Conservation (phyloP, 495 filamentous ascomycete species). For the Penicillium atrosanguineum region DNA sequence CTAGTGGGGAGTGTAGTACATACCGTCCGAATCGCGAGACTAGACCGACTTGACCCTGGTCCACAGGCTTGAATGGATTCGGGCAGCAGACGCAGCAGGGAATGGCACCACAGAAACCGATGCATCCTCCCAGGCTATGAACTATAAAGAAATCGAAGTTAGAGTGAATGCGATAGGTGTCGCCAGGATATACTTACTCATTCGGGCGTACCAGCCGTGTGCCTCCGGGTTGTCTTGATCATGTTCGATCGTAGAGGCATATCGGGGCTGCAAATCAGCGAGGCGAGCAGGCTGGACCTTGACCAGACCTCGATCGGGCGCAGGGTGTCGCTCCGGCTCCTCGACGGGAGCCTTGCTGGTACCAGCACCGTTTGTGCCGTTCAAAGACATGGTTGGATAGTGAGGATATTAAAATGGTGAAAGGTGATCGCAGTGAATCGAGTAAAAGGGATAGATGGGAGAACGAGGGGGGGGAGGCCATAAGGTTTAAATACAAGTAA, state of each 20-base stretch:
- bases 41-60: conserved; percentile 89
- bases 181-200: conserved; percentile 58
- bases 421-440: not conserved
- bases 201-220: conserved; percentile 86
- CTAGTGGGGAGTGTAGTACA: conserved; percentile 9
- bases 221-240: conserved; percentile 63
- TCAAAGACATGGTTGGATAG: conserved; percentile 25
- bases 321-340: conserved; percentile 1
- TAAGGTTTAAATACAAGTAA: conserved; percentile 10
- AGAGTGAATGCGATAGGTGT: not conserved
- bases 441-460: not conserved
- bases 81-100: conserved; percentile 92
- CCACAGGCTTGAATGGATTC: conserved; percentile 94
- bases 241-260: conserved; percentile 72
- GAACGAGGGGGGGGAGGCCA: not conserved
- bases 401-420: not conserved
- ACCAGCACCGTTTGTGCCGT: conserved; percentile 24
- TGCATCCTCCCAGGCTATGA: conserved; percentile 67
- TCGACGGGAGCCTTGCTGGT: conserved; percentile 44
- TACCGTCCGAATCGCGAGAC: conserved; percentile 90
- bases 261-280: conserved; percentile 85
- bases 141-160: conserved; percentile 43
- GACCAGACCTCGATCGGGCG: conserved; percentile 49
- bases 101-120: conserved; percentile 82
- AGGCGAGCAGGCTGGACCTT: conserved; percentile 76